Percentiles rank a stretch among this genome's conserved stretches.
Evolutionary conservation across 441 rosid genomes (phyloP).

Genomic region (Euphorbia celastroides): DNA sequence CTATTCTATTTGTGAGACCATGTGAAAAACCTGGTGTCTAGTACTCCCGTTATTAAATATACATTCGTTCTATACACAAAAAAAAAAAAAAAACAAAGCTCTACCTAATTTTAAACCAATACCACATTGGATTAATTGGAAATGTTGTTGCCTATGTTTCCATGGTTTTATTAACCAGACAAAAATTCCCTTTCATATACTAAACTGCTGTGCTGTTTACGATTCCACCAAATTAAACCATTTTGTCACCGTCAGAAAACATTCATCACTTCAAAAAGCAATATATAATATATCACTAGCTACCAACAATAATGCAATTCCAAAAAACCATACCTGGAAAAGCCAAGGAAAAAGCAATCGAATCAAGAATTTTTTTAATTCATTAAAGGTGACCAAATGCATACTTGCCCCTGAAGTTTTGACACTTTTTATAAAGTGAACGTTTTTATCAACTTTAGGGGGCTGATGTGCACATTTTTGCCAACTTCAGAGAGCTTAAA

Average conservation of each 20-base stretch:
- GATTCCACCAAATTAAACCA: background rate
- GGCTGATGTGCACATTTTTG: no score
- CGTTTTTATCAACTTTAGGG: no score
- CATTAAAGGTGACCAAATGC: no score
- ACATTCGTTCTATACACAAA: no score
- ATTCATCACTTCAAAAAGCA: background rate
- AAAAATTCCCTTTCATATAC: background rate
- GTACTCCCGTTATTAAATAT: background rate
- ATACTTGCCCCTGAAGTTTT: no score
- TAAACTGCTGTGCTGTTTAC: background rate
- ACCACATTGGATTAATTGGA: background rate
- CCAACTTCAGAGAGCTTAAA: no score
- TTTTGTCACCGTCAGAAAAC: background rate
- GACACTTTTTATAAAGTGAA: no score
- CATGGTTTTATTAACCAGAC: slow-evolving; percentile 3
- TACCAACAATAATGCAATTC: background rate
- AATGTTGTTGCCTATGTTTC: background rate
- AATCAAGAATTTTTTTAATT: background rate
- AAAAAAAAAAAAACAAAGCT: background rate
- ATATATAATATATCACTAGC: background rate
- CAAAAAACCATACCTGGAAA: background rate
- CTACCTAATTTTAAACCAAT: background rate
- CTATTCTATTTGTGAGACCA: background rate
- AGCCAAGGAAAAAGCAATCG: slow-evolving; percentile 6
- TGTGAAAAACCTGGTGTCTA: slow-evolving; percentile 1